These are phyloP conservation scores for Daedalea quercina DNA, from an alignment of 768 basidiomycete genomes.

Conservation along the genomic window DNA sequence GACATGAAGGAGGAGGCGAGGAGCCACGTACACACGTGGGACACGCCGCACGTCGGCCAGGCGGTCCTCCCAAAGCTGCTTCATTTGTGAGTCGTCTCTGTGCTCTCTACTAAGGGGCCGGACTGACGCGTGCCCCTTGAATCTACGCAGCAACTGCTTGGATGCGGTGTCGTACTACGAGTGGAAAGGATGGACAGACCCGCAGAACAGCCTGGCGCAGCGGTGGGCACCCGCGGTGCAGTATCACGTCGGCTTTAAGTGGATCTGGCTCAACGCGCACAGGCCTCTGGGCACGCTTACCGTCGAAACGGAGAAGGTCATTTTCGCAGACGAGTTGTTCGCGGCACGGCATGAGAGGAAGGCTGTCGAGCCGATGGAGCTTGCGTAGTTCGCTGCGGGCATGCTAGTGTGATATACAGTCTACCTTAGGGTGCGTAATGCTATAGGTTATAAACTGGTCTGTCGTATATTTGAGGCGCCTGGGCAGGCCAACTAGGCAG, in stretches of 20 bases:
- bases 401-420: neutral
- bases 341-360: slow-evolving; percentile 5
- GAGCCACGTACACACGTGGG: slow-evolving; percentile 26
- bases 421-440: too few relatives aligned
- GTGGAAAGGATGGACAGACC: slow-evolving; percentile 42
- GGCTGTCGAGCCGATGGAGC: too few relatives aligned
- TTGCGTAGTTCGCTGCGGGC: too few relatives aligned
- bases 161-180: slow-evolving; percentile 36
- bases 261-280: slow-evolving; percentile 43
- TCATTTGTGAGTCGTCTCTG: slow-evolving; percentile 36
- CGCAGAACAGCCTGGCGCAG: slow-evolving; percentile 28
- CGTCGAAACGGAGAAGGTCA: slow-evolving; percentile 27
- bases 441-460: too few relatives aligned
- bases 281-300: slow-evolving; percentile 19
- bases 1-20: slow-evolving; percentile 30
- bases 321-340: slow-evolving; percentile 35
- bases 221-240: slow-evolving; percentile 39
- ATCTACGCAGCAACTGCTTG: slow-evolving; percentile 35
- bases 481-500: too few relatives aligned
- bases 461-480: too few relatives aligned
- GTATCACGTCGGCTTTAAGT: slow-evolving; percentile 42
- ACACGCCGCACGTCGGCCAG: slow-evolving; percentile 37
- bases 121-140: too few relatives aligned
- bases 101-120: too few relatives aligned
- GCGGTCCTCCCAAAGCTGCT: slow-evolving; percentile 39